Base-by-base conservation (phyloP, 2,329 filamentous ascomycete genomes). In the Venturia aucupariae region DNA sequence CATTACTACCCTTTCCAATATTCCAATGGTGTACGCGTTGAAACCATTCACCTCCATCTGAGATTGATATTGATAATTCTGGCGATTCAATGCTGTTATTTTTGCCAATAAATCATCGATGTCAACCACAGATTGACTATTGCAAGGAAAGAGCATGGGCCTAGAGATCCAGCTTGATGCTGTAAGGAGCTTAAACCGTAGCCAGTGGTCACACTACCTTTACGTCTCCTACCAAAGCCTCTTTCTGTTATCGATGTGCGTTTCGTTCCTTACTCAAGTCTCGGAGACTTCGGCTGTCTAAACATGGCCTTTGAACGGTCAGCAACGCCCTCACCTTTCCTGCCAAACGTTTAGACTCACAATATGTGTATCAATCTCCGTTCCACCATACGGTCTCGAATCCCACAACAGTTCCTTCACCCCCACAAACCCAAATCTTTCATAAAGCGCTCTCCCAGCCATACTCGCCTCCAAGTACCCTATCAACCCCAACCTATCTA, bases 381-480 rank as follows among this genome's bases (percentile, higher is more conserved):
- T 51, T 3, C 38, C 63, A 2, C 63, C 63, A 32, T 61, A 64
- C 2, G 39, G 30, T 7, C 44, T 42, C 44, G 44, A 27, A 17
- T 65, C 64, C 44, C 64, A 65, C 17, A 39, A 4, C 39, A 65
- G 6, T 30, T 65, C 64, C 42, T 35, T 39, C 13, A 63, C 30
- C 22, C 30, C 35, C 42, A 57, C 32, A 60, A 51, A 65, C 6
- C 64, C 64, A 32, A 54, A 61, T n/a, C 24, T 62, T n/a, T 51
- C n/a, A 42, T 65, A 65, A 22, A 65, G 38, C 27, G n/a, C n/a
- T 8, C 19, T 19, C 7, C 64, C 64, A 7, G 60, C 60, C 30
- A 22, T n/a, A 48, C 64, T 65, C 3, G 5, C 60, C 46, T 65
- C 64, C 27, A 65, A 24, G 27, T 65, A 65, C 4, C 39, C 60